Evolutionary conservation across 768 basidiomycete genomes (phyloP), one percentile per base, ranked within the genome.

Genomic region (Scleroderma citrinum): DNA sequence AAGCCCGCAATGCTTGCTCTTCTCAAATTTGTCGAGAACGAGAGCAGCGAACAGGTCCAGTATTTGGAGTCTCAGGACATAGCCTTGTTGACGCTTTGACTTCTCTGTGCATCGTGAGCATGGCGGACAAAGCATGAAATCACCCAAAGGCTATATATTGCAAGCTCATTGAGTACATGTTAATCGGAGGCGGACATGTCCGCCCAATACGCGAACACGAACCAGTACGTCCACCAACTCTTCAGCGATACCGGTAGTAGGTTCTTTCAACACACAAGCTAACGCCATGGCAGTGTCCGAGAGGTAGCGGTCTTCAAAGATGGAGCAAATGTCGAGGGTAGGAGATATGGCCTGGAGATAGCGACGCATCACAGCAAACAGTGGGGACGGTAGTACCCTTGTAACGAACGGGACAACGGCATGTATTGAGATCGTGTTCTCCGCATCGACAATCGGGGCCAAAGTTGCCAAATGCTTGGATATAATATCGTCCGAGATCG

Each of bases 401-500:
- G 66, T 21, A 23, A 56, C 56, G 41, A 68, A 66, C 30, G 64
- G 32, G 30, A 66, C 51, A 30, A 62, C 58, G 3, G 66, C 58
- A n/a, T 26, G 49, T 5, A 63, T 47, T 19, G 30, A 47, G 19
- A 47, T 53, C 19, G 12, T 20, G 47, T 55, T 41, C 14, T 47
- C 32, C 32, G 26, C 29, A 13, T 48, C 20, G 46, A 73, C 49
- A 34, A 72, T 59, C 19, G 72, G 69, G 4, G 65, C 63, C 36
- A 71, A 67, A 54, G 75, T 69, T n/a, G 72, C 48, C 26, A 79
- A 50, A 42, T 61, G 64, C 6, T 75, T 76, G 32, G 76, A 67
- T 2, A 61, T 57, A 30, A 76, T 75, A 50, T 81, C 70, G 52
- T 82, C 76, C 58, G 78, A 74, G 13, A 81, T 60, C 44, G 62